phyloP scores from a whole-genome alignment of 345 rosid species.

The Rhodamnia argentea region DNA sequence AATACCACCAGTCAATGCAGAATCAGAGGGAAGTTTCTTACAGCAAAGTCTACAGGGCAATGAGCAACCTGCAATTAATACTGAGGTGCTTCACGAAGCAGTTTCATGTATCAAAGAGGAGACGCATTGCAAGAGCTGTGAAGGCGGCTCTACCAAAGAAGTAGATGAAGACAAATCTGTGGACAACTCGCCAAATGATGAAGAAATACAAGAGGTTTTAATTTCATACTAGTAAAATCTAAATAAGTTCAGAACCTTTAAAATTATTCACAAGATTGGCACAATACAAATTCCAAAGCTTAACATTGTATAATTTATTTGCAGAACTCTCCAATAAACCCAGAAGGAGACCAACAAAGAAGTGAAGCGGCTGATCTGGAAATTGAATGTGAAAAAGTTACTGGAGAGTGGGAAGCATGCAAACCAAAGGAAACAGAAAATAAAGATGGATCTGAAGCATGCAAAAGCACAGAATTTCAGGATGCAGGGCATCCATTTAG shows the following conservation, averaged over 20 bases:
- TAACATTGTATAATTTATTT: neutral
- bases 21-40: neutral
- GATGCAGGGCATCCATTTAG: neutral
- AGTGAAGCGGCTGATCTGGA: neutral
- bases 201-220: neutral
- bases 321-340: neutral
- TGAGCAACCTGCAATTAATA: neutral
- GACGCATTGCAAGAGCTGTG: neutral
- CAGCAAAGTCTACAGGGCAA: neutral
- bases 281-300: neutral
- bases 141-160: constrained; percentile 3
- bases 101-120: constrained; percentile 7
- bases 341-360: constrained; percentile 5
- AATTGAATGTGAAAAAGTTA: neutral
- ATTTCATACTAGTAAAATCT: neutral
- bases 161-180: constrained; percentile 1
- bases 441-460: neutral
- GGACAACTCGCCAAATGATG: neutral
- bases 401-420: neutral
- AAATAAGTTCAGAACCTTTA: neutral
- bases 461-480: neutral
- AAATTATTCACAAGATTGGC: neutral
- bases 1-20: neutral
- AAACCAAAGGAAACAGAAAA: neutral
- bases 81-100: neutral